Evolutionary conservation across 2,329 filamentous ascomycete species (phyloP), one percentile per base, ranked within the genome.

Genomic region (Ophiognomonia clavigignenti-juglandacearum): DNA sequence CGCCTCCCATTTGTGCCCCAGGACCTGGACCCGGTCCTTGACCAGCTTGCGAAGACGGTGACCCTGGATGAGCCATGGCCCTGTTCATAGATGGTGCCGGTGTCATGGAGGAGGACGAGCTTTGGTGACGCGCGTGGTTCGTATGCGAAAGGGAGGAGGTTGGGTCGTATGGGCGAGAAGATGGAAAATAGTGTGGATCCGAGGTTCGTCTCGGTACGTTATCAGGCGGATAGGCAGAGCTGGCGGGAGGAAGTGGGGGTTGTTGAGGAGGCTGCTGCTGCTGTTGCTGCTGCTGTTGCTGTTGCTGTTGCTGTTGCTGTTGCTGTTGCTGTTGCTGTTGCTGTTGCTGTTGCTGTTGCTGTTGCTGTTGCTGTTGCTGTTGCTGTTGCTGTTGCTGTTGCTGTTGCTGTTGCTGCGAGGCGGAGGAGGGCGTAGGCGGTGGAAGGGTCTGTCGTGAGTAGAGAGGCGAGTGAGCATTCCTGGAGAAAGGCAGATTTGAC

Each of bases 61-160:
- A 74, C 38, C 60, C 64, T 9, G 67, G 69, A 31, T 72, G 73
- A 45, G 72, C 70, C 71, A 75, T 75, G 34, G 62, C 60, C 55
- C 68, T 70, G 58, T 63, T 66, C 54, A 65, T 56, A 3, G 58
- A 47, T 4, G 64, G 59, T 9, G 62, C 60, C 19, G 70, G 63
- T 19, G 67, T 61, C 46, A 73, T 61, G 35, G 71, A 72, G 35
- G 71, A 72, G 8, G 72, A 70, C n/a, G 70, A 56, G 59, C 67
- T 72, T 45, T 65, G 70, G 47, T 70, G 66, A 51, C 70, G 70
- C 45, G 66, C 62, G 59, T 69, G 69, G 43, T 61, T 59, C 32
- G 63, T 53, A 52, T 60, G 54, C 26, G 59, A 54, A 37, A 58
- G 58, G 7, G 62, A 54, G 24, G 53, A 53, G 39, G 59, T 55